A percentile compares a stretch with the other conserved stretches of the same genome.
Conservation (phyloP, 2,329 filamentous ascomycete genomes). For the Didymella exigua region DNA sequence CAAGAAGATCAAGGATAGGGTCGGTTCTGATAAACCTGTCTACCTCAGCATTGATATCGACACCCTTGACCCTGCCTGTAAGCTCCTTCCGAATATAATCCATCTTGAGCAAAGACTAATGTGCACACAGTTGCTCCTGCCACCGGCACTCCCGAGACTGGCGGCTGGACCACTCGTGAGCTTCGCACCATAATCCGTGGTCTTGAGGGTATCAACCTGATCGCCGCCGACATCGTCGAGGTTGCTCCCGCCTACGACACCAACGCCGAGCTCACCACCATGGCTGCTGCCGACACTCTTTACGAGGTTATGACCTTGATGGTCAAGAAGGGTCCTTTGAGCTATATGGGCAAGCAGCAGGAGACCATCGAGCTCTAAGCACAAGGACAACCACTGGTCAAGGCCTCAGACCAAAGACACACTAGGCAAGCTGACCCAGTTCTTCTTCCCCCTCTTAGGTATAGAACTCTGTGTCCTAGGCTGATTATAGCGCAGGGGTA, state of each 20-base stretch:
- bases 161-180: conserved; percentile 76
- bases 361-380: conserved; percentile 35
- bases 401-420: neutral
- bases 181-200: conserved; percentile 73
- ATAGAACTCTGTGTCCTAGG: conserved; percentile 21
- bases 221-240: conserved; percentile 75
- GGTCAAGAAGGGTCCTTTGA: conserved; percentile 77
- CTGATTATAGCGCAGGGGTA: conserved; percentile 18
- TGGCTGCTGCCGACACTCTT: conserved; percentile 72
- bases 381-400: neutral
- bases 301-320: conserved; percentile 83
- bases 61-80: conserved; percentile 81
- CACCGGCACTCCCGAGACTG: conserved; percentile 77
- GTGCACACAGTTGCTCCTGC: conserved; percentile 65
- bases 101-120: conserved; percentile 5
- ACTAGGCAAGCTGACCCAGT: conserved; percentile 16
- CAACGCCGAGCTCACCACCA: conserved; percentile 74
- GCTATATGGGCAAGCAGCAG: conserved; percentile 50
- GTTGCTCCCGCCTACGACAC: conserved; percentile 76
- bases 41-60: conserved; percentile 89
- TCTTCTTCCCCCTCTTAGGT: conserved; percentile 6
- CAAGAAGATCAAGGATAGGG: conserved; percentile 74
- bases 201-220: conserved; percentile 70
- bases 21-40: conserved; percentile 75
- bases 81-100: conserved; percentile 30